phyloP scores from a whole-genome alignment of 139 green algal species.

The Micromonas commoda region DNA sequence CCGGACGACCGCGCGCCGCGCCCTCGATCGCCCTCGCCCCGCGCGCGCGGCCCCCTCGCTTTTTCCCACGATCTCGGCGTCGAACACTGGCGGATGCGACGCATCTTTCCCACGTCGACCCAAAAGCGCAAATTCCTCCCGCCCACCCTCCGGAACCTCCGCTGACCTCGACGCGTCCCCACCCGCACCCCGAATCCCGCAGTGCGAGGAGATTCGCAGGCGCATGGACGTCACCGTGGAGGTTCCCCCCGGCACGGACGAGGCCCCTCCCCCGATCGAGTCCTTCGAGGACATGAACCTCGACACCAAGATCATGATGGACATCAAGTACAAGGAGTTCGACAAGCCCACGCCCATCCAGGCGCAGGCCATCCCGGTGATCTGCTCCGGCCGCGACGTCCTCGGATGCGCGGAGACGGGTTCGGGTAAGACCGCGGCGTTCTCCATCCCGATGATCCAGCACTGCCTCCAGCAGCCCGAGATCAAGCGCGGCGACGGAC shows the following conservation, averaged over 20 bases:
- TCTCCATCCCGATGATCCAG: slow-evolving; percentile 80
- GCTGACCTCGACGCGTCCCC: too few relatives aligned
- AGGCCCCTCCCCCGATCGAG: slow-evolving; percentile 52
- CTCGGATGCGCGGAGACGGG: slow-evolving; percentile 53
- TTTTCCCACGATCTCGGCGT: too few relatives aligned
- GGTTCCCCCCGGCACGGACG: slow-evolving; percentile 37
- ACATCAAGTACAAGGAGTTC: slow-evolving; percentile 75
- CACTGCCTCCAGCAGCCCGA: slow-evolving; percentile 61
- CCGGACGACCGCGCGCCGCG: too few relatives aligned
- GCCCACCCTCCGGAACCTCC: too few relatives aligned
- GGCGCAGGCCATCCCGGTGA: slow-evolving; percentile 48
- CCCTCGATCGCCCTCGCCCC: too few relatives aligned
- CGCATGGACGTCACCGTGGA: slow-evolving; percentile 63
- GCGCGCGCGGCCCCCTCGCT: too few relatives aligned
- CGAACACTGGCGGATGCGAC: too few relatives aligned
- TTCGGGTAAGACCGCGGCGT: slow-evolving; percentile 50
- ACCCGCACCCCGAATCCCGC: too few relatives aligned
- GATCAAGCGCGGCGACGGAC: slow-evolving; percentile 63
- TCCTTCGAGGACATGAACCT: slow-evolving; percentile 73
- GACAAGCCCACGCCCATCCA: slow-evolving; percentile 66
- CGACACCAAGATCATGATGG: slow-evolving; percentile 63
- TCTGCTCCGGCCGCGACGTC: slow-evolving; percentile 42
- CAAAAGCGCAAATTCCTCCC: too few relatives aligned
- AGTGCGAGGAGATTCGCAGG: slow-evolving; percentile 56
- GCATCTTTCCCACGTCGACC: too few relatives aligned